Evolutionary conservation across 495 filamentous ascomycete species (phyloP).

Genomic region (Neurospora tetrasperma): DNA sequence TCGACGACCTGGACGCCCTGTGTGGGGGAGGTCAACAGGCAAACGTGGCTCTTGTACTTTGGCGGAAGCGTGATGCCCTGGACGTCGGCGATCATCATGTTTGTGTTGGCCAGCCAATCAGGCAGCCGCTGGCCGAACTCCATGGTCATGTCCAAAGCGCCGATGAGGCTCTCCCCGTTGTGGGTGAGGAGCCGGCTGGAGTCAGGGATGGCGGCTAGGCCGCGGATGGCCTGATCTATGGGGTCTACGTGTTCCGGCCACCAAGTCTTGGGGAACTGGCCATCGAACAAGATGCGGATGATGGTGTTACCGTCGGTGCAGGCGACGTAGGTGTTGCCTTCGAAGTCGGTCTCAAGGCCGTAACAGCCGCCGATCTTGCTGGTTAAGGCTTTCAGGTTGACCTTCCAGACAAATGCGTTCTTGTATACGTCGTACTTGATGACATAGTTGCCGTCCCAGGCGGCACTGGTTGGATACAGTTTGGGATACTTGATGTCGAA

Average conservation of each 20-base stretch:
- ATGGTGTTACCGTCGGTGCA: background rate
- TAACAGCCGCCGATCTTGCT: background rate
- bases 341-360: background rate
- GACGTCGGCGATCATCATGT: background rate
- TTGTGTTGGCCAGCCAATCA: background rate
- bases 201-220: background rate
- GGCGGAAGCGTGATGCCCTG: background rate
- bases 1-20: background rate
- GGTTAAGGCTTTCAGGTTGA: background rate
- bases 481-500: background rate
- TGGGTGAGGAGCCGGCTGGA: background rate
- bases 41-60: background rate
- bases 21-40: background rate
- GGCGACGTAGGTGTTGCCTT: background rate
- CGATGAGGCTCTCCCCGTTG: background rate
- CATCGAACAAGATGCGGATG: background rate
- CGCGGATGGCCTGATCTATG: background rate
- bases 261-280: background rate
- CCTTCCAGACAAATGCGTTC: background rate
- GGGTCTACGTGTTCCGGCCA: background rate
- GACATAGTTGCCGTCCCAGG: background rate
- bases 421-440: background rate
- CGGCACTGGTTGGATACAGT: background rate
- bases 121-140: background rate
- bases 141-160: background rate